phyloP scores from a whole-genome alignment of 495 filamentous ascomycete species.

The Collariella sp. region DNA sequence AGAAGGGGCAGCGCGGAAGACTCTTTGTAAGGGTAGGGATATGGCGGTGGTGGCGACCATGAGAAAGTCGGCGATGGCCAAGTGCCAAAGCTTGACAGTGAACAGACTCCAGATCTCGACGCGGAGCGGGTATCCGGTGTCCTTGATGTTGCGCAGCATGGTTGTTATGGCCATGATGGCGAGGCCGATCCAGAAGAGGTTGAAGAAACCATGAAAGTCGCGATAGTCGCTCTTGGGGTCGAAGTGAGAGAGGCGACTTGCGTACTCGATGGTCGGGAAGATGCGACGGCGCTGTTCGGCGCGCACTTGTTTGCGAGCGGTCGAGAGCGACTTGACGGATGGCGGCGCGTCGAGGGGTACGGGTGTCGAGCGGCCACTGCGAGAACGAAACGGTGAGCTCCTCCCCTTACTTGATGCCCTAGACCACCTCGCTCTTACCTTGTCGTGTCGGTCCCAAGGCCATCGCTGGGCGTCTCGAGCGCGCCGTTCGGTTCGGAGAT shows the following conservation, averaged over 20 bases:
- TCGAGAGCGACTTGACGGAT: constrained; percentile 75
- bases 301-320: constrained; percentile 74
- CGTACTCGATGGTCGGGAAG: constrained; percentile 93
- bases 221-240: constrained; percentile 85
- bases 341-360: constrained; percentile 85
- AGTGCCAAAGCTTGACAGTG: constrained; percentile 76
- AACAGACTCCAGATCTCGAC: constrained; percentile 82
- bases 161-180: constrained; percentile 95
- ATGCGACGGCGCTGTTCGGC: constrained; percentile 72
- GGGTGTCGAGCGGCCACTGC: constrained; percentile 81
- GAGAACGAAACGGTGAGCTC: neutral
- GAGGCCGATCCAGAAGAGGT: constrained; percentile 92
- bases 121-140: constrained; percentile 78
- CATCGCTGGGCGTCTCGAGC: constrained; percentile 26
- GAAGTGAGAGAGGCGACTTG: constrained; percentile 90
- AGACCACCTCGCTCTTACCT: constrained; percentile 24
- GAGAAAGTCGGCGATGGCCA: constrained; percentile 69
- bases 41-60: constrained; percentile 74
- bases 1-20: constrained; percentile 47
- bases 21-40: constrained; percentile 62
- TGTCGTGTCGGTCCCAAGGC: constrained; percentile 26
- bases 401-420: constrained; percentile 4
- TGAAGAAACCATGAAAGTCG: constrained; percentile 95
- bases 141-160: constrained; percentile 83
- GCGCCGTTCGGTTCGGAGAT: constrained; percentile 28